Evolutionary conservation across 2,329 filamentous ascomycete genomes (phyloP).

Genomic region (Erysiphe pulchra): DNA sequence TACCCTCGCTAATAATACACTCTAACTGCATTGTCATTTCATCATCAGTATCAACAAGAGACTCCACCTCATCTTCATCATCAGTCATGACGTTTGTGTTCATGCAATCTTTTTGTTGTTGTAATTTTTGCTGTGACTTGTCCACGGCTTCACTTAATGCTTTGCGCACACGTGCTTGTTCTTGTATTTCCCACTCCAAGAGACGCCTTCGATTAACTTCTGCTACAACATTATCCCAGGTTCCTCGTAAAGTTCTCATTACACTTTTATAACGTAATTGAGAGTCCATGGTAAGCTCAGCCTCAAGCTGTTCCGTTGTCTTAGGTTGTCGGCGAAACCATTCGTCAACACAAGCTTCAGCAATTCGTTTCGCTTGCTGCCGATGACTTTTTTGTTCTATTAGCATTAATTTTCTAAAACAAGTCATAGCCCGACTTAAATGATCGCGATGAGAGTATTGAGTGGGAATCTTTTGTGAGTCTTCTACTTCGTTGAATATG

Average conservation of each 20-base stretch:
- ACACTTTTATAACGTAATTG: conserved; percentile 47
- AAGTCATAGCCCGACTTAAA: conserved; percentile 49
- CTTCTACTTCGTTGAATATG: conserved; percentile 43
- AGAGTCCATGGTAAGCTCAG: conserved; percentile 45
- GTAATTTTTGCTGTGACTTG: conserved; percentile 40
- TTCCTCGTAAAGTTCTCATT: conserved; percentile 27
- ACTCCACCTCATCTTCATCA: conserved; percentile 14
- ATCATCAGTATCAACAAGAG: conserved; percentile 10
- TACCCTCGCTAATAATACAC: conserved; percentile 21
- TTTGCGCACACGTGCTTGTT: conserved; percentile 36
- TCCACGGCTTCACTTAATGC: conserved; percentile 51
- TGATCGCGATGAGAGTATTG: conserved; percentile 82
- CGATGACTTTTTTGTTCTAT: conserved; percentile 59
- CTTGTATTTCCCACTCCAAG: conserved; percentile 36
- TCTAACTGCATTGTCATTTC: conserved; percentile 14
- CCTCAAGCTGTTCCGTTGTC: conserved; percentile 54
- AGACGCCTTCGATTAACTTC: conserved; percentile 35
- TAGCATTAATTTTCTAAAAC: conserved; percentile 58
- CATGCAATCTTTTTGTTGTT: conserved; percentile 26
- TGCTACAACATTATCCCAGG: conserved; percentile 36
- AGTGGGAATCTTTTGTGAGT: conserved; percentile 39
- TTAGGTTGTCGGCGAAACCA: conserved; percentile 53
- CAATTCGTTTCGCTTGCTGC: conserved; percentile 51
- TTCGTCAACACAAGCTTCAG: conserved; percentile 51
- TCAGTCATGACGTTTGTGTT: conserved; percentile 25